Conservation (phyloP, 495 filamentous ascomycete species). For the Penicillium taxi region DNA sequence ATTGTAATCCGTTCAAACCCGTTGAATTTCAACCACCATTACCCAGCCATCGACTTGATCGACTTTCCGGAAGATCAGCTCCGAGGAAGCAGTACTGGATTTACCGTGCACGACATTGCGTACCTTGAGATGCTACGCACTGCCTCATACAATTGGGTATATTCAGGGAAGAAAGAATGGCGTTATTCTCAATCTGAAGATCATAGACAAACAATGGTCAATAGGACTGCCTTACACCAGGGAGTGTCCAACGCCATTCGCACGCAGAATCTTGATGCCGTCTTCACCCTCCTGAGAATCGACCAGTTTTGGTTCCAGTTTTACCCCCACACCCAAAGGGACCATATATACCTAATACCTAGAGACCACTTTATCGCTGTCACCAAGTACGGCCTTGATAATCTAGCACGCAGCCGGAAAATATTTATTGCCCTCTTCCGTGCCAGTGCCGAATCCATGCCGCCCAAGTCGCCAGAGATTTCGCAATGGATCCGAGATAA, state of each 20-base stretch:
- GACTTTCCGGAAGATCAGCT: conserved; percentile 22
- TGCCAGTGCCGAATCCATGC: conserved; percentile 35
- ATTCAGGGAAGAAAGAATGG: too few relatives aligned
- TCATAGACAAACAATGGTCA: conserved; percentile 6
- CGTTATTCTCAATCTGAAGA: conserved; percentile 4
- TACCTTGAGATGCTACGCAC: conserved; percentile 34
- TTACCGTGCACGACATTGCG: conserved; percentile 8
- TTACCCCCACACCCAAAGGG: neutral
- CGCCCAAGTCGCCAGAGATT: conserved; percentile 25
- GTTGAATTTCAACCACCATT: neutral
- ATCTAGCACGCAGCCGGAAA: conserved; percentile 11
- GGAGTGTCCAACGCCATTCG: conserved; percentile 30
- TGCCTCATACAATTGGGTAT: conserved; percentile 5
- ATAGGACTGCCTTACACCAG: conserved; percentile 25
- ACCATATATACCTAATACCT: conserved; percentile 19
- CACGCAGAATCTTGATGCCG: conserved; percentile 20
- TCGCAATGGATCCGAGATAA: conserved; percentile 31
- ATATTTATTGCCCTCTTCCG: conserved; percentile 32
- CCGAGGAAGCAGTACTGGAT: conserved; percentile 17
- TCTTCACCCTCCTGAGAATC: conserved; percentile 32
- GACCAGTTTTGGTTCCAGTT: conserved; percentile 30
- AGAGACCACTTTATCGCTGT: conserved; percentile 25
- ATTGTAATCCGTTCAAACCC: conserved; percentile 12
- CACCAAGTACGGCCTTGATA: conserved; percentile 14
- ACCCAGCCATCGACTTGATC: conserved; percentile 13